phyloP scores from a whole-genome alignment of 1,284 basidiomycete species.

The Ustilago bromivora region DNA sequence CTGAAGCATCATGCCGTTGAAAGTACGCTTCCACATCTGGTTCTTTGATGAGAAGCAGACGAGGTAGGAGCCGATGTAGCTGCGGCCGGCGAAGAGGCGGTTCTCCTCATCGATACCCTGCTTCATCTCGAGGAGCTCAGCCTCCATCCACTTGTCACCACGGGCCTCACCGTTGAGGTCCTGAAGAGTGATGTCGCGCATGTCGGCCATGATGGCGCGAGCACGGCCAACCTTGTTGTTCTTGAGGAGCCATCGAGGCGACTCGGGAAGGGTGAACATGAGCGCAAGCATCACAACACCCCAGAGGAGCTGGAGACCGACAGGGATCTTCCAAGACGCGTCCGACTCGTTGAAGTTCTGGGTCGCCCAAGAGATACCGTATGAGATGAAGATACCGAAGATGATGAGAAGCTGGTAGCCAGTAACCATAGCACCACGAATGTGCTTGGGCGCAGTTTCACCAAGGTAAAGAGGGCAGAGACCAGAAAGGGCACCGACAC shows the following conservation, averaged over 20 bases:
- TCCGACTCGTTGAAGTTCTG: conserved; percentile 47
- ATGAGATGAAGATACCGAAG: conserved; percentile 74
- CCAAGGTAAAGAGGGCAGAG: conserved; percentile 85
- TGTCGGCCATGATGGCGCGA: conserved; percentile 75
- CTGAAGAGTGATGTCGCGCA: conserved; percentile 76
- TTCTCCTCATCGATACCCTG: conserved; percentile 74
- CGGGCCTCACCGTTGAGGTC: conserved; percentile 74
- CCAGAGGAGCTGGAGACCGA: conserved; percentile 76
- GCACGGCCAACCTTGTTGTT: conserved; percentile 75
- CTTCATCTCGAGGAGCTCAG: conserved; percentile 75
- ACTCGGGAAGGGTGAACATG: conserved; percentile 75
- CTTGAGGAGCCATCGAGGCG: conserved; percentile 86
- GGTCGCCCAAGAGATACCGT: conserved; percentile 75
- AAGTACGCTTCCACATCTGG: conserved; percentile 80
- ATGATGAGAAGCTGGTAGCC: conserved; percentile 76
- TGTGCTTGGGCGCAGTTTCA: conserved; percentile 80
- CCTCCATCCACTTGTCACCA: conserved; percentile 75
- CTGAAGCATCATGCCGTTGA: conserved; percentile 79
- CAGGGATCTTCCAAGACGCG: conserved; percentile 76
- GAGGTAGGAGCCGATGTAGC: conserved; percentile 75
- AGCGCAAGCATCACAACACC: conserved; percentile 72
- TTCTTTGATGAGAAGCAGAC: conserved; percentile 77
- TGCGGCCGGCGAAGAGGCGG: conserved; percentile 76
- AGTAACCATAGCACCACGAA: conserved; percentile 86
- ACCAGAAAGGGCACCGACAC: conserved; percentile 58